Percentiles rank a stretch among this genome's conserved stretches.
phyloP scores from a whole-genome alignment of 2,329 filamentous ascomycete species.

The Fusarium citri region DNA sequence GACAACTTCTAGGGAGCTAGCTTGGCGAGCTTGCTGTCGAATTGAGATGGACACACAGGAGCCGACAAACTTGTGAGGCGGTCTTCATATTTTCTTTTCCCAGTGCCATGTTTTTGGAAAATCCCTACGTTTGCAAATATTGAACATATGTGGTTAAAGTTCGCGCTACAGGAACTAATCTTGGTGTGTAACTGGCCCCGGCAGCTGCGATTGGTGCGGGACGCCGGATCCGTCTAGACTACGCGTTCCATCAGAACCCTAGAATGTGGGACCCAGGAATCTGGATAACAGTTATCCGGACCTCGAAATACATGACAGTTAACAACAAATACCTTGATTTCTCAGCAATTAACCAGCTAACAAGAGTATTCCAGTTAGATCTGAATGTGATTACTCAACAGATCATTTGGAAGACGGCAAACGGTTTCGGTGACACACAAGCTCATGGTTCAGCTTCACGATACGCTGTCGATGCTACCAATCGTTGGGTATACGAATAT shows the following conservation, averaged over 20 bases:
- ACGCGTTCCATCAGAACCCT: background rate
- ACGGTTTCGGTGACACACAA: background rate
- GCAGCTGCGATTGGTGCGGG: background rate
- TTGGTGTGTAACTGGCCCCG: background rate
- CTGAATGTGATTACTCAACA: too few relatives aligned
- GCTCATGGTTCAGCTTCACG: background rate
- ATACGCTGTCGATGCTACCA: background rate
- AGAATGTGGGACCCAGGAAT: background rate
- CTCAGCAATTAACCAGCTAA: background rate
- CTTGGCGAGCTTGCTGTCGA: background rate
- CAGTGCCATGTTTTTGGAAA: background rate
- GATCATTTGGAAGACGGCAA: background rate
- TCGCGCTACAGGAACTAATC: background rate
- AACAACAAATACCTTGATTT: background rate
- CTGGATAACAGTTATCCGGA: background rate
- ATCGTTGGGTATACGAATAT: background rate
- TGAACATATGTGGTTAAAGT: background rate
- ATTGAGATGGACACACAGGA: too few relatives aligned
- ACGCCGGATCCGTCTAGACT: background rate
- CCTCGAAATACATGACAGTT: rapidly evolving
- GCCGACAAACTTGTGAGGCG: background rate
- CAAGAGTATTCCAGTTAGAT: background rate
- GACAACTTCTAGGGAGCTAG: background rate
- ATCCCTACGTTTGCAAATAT: background rate
- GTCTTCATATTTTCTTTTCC: background rate